Evolutionary conservation across 148 eudicot species (phyloP).

Genomic region (Fallopia convolvulus): DNA sequence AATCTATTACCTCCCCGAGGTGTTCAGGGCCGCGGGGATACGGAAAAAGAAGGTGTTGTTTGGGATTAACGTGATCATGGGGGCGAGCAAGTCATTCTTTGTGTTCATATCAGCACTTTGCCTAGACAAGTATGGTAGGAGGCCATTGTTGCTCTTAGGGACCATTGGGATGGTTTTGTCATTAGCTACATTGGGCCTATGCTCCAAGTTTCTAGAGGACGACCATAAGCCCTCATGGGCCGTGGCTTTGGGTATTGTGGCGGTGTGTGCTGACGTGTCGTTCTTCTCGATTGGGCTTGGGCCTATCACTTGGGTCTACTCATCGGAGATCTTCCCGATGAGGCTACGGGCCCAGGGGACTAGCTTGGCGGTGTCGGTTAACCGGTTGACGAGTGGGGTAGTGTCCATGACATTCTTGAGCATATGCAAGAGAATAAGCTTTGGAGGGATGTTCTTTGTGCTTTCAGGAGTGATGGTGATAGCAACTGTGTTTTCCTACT

Average conservation of each 20-base stretch:
- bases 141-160: slow-evolving; percentile 71
- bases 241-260: slow-evolving; percentile 47
- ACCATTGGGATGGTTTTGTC: slow-evolving; percentile 58
- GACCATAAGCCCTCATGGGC: slow-evolving; percentile 73
- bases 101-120: slow-evolving; percentile 65
- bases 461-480: slow-evolving; percentile 56
- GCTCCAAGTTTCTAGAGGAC: slow-evolving; percentile 52
- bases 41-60: slow-evolving; percentile 34
- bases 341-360: slow-evolving; percentile 83
- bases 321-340: slow-evolving; percentile 83
- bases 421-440: slow-evolving; percentile 40
- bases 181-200: slow-evolving; percentile 47
- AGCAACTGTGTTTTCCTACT: slow-evolving; percentile 55
- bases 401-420: slow-evolving; percentile 76
- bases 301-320: slow-evolving; percentile 94
- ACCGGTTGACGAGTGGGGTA: slow-evolving; percentile 70
- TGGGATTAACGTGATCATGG: slow-evolving; percentile 76
- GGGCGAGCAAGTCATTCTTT: slow-evolving; percentile 60
- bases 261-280: slow-evolving; percentile 74
- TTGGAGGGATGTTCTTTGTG: slow-evolving; percentile 74
- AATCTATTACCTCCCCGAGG: slow-evolving; percentile 81
- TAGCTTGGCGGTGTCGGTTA: slow-evolving; percentile 70
- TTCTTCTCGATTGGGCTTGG: slow-evolving; percentile 94
- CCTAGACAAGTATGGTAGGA: slow-evolving; percentile 68
- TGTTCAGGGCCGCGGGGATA: slow-evolving; percentile 78